Evolutionary conservation across 78 protist genomes (phyloP).

Genomic region (Speleostelium caveatum): DNA sequence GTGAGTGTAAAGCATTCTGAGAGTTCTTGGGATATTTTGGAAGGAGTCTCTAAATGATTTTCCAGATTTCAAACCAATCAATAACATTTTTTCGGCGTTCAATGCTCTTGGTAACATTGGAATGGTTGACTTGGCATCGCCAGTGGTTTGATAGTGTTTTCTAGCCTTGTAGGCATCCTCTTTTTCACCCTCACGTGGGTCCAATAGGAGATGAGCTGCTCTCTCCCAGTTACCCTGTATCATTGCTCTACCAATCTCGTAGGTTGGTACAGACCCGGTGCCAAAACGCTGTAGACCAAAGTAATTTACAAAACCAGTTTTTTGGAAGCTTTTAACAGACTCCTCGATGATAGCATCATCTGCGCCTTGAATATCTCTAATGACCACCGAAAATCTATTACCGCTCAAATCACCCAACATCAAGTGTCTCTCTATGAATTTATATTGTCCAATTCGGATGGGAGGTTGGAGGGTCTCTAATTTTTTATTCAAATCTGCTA

Average conservation of each 20-base stretch:
- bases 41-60: slow-evolving; percentile 29
- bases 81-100: slow-evolving; percentile 1
- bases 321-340: slow-evolving; percentile 20
- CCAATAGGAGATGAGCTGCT: slow-evolving; percentile 48
- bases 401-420: slow-evolving; percentile 85
- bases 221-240: slow-evolving; percentile 63
- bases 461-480: slow-evolving; percentile 1
- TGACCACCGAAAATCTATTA: slow-evolving; percentile 84
- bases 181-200: slow-evolving; percentile 74
- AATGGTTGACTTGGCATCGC: slow-evolving; percentile 13
- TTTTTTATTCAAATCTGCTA: slow-evolving; percentile 40
- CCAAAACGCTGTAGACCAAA: slow-evolving; percentile 93
- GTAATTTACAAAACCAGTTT: slow-evolving; percentile 87
- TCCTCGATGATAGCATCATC: slow-evolving; percentile 3
- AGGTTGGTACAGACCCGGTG: slow-evolving; percentile 80
- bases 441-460: slow-evolving; percentile 60
- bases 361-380: slow-evolving; percentile 80
- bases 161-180: slow-evolving; percentile 20
- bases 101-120: slow-evolving; percentile 16
- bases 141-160: slow-evolving; percentile 31
- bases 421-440: slow-evolving; percentile 34
- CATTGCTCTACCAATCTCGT: slow-evolving; percentile 78
- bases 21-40: slow-evolving; percentile 52
- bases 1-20: slow-evolving; percentile 82
- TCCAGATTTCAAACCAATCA: slow-evolving; percentile 22